Base-by-base conservation (phyloP, 2,329 filamentous ascomycete species). In the Dendryphion nanum region DNA sequence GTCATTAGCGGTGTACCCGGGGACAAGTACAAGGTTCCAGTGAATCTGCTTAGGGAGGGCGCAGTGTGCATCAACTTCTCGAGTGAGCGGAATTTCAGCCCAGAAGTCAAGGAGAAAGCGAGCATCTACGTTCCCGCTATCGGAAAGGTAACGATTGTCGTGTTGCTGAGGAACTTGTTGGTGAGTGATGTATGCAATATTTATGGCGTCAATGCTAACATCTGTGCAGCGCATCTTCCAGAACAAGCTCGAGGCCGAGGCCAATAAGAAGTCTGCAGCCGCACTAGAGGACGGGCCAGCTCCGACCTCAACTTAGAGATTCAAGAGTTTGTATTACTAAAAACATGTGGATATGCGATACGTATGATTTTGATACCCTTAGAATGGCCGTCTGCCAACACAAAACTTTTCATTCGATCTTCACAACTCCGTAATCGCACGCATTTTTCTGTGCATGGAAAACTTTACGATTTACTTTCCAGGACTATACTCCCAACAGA, bases 21-120 rank as follows among this genome's bases (percentile, higher is more conserved):
- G 17, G 86, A 95, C 47, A 79, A 76, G 44, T 98, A 85, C 78
- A 96, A 97, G 74, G 86, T 98, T 18, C 87, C 90, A 5, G 85
- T 84, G 3, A 79, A 87, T 35, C 73, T 93, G 45, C 75, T 98
- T 56, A 81, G 89, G 32, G 87, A 95, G 40, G 93, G 93, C 33
- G 90, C 88, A 19, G 88, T 95, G n/a, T 98, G 93, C 75, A 90
- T 98, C 72, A 98, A 98, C 71, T 97, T 98, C 66, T 94, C 89
- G 6, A 95, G 88, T 35, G 89, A 86, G 68, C 88, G 90, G 73
- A 97, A 98, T 71, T 97, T 97, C 68, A 83, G 84, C 44, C 82
- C 85, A 0, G 86, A 86, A 33, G 82, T 97, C 51, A 97, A 95
- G 71, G 86, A 96, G 65, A 95, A 90, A 73, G 93, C 93, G 2